phyloP scores from a whole-genome alignment of 192 early-diverging fungal species.

The Coemansia sp. region DNA sequence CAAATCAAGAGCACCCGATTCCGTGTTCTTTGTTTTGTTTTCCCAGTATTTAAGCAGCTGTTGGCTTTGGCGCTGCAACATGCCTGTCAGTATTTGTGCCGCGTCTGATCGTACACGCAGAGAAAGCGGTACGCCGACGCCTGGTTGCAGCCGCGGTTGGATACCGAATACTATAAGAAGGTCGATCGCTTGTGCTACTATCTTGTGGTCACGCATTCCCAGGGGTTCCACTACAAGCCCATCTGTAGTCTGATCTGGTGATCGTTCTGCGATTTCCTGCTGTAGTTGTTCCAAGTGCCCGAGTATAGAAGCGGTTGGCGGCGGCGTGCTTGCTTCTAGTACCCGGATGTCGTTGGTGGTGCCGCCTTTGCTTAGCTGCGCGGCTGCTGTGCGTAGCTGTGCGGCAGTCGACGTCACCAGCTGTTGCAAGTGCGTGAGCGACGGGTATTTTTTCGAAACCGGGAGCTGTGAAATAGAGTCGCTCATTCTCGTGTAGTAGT shows the following conservation, averaged over 20 bases:
- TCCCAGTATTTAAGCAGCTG: neutral
- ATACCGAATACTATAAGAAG: constrained; percentile 50
- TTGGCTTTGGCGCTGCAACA: constrained; percentile 11
- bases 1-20: constrained; percentile 1
- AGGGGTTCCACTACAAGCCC: constrained; percentile 13
- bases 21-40: neutral
- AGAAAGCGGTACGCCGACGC: constrained; percentile 68
- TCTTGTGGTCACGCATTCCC: constrained; percentile 41
- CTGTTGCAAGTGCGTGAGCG: constrained; percentile 17
- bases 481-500: neutral
- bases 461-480: neutral
- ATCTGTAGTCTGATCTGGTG: neutral
- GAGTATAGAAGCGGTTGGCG: constrained; percentile 20
- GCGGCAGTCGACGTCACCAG: constrained; percentile 9
- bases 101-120: constrained; percentile 61
- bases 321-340: constrained; percentile 7
- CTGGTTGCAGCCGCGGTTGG: constrained; percentile 65
- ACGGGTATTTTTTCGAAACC: constrained; percentile 6
- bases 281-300: constrained; percentile 18
- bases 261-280: constrained; percentile 4
- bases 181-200: constrained; percentile 40
- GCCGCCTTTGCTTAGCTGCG: constrained; percentile 45
- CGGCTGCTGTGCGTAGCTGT: constrained; percentile 17
- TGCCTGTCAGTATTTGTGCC: constrained; percentile 17
- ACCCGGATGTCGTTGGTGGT: constrained; percentile 23